Conservation (phyloP, 805 yeast species). For the Diddensiella santjacobensis region DNA sequence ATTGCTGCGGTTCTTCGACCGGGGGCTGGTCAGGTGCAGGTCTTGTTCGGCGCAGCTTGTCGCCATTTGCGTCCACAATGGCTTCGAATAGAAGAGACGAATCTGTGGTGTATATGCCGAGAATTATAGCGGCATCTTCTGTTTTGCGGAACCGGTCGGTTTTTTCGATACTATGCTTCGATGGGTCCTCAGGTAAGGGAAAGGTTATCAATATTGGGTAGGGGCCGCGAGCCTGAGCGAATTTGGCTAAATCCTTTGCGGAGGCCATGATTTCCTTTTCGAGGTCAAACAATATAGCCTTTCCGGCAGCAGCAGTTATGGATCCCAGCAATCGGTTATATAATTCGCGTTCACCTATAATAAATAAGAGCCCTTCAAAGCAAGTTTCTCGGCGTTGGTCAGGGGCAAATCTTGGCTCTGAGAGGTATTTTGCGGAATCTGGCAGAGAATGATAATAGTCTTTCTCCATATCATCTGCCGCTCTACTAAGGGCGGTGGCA, state of each 20-base stretch:
- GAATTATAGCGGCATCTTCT: slow-evolving; percentile 22
- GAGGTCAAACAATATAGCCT: slow-evolving; percentile 6
- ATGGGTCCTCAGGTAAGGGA: slow-evolving; percentile 12
- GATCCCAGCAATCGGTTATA: slow-evolving; percentile 25
- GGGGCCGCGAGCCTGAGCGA: background rate
- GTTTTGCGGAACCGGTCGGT: slow-evolving; percentile 8
- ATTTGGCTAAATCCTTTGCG: slow-evolving; percentile 1
- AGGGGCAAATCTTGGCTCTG: slow-evolving; percentile 26
- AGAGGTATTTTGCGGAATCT: slow-evolving; percentile 23
- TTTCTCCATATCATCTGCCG: slow-evolving; percentile 16
- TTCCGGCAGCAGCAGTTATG: slow-evolving; percentile 30
- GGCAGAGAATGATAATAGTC: slow-evolving; percentile 30
- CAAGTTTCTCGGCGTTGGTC: slow-evolving; percentile 26
- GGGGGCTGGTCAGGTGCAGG: background rate
- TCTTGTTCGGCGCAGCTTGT: background rate
- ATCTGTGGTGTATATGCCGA: slow-evolving; percentile 25
- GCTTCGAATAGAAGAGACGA: slow-evolving; percentile 32
- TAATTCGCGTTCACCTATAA: slow-evolving; percentile 27
- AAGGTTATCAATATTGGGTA: slow-evolving; percentile 17
- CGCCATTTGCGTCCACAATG: slow-evolving; percentile 21
- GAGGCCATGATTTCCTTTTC: background rate
- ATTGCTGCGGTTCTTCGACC: background rate
- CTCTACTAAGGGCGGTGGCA: slow-evolving; percentile 20
- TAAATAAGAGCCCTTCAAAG: slow-evolving; percentile 27
- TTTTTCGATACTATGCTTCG: slow-evolving; percentile 8